A percentile compares a stretch with the other conserved stretches of the same genome.
Conservation (phyloP, 257 asterid species). For the Striga asiatica region DNA sequence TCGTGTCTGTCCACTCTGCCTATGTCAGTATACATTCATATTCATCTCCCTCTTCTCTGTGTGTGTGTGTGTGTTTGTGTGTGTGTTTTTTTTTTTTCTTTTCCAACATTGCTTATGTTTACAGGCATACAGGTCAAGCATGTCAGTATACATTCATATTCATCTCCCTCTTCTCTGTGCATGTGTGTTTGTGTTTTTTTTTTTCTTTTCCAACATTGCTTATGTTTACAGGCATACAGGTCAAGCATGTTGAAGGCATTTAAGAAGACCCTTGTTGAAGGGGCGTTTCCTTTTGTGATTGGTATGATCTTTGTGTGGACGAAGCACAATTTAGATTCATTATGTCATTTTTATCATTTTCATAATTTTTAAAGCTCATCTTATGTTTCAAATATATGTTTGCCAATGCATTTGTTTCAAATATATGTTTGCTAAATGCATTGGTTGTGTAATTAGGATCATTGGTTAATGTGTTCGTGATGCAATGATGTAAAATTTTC, state of each 20-base stretch:
- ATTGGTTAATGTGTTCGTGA: constrained; percentile 17
- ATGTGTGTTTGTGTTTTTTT: too few species aligned
- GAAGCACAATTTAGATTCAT: constrained; percentile 14
- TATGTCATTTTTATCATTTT: constrained; percentile 1
- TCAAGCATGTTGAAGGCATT: constrained; percentile 98
- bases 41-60: constrained; percentile 9
- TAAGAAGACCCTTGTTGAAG: constrained; percentile 94
- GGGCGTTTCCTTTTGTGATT: constrained; percentile 86
- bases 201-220: too few species aligned
- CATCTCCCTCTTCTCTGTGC: too few species aligned
- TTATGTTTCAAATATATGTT: constrained; percentile 13
- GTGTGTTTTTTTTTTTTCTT: too few species aligned
- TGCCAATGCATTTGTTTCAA: constrained; percentile 10
- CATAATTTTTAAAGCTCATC: constrained; percentile 9
- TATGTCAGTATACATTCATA: constrained; percentile 5
- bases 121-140: constrained; percentile 97
- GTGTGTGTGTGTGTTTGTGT: too few species aligned
- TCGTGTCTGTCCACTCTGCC: not conserved
- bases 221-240: constrained; percentile 73
- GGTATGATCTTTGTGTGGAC: constrained; percentile 46
- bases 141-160: too few species aligned
- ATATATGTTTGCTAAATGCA: constrained; percentile 15
- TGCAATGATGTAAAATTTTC: constrained; percentile 16
- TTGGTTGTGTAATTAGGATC: constrained; percentile 6
- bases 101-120: constrained; percentile 16